phyloP scores from a whole-genome alignment of 2,329 filamentous ascomycete species.

The Sordariomycetes sp. region DNA sequence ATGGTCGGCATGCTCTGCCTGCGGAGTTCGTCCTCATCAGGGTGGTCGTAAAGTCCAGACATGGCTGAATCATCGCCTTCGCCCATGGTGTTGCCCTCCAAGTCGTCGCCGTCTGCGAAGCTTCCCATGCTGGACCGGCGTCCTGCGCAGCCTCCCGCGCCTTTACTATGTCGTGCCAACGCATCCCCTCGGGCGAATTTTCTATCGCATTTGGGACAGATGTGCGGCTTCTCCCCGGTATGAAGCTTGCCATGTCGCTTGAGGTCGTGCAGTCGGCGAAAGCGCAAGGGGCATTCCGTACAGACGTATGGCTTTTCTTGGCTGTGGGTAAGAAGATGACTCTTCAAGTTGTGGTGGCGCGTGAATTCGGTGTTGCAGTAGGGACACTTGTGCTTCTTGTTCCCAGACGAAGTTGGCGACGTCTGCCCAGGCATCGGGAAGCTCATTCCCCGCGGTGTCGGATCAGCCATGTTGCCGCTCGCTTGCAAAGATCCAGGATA shows the following conservation, averaged over 20 bases:
- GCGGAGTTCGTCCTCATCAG: conserved; percentile 56
- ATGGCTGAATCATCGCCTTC: conserved; percentile 48
- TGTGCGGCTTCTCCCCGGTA: conserved; percentile 90
- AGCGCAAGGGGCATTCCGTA: conserved; percentile 85
- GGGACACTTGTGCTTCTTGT: conserved; percentile 92
- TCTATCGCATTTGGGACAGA: conserved; percentile 88
- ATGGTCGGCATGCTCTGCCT: conserved; percentile 66
- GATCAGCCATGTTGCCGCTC: conserved; percentile 30
- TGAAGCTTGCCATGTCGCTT: conserved; percentile 96
- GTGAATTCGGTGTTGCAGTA: conserved; percentile 97
- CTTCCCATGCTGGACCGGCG: conserved; percentile 77
- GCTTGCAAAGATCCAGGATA: conserved; percentile 44
- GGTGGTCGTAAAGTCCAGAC: conserved; percentile 46
- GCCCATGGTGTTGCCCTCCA: conserved; percentile 36
- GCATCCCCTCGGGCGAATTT: conserved; percentile 95
- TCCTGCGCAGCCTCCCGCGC: conserved; percentile 89
- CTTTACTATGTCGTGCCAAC: conserved; percentile 88
- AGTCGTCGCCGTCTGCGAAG: conserved; percentile 72
- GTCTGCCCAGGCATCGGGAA: conserved; percentile 43
- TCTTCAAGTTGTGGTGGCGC: conserved; percentile 94
- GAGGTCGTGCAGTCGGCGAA: conserved; percentile 85
- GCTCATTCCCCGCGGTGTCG: conserved; percentile 43
- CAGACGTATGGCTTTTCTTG: conserved; percentile 98
- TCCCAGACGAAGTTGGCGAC: conserved; percentile 48
- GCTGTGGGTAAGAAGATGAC: conserved; percentile 91